Evolutionary conservation across 2,329 filamentous ascomycete genomes (phyloP), one percentile per base, ranked within the genome.

Genomic region (Periconia sp.): DNA sequence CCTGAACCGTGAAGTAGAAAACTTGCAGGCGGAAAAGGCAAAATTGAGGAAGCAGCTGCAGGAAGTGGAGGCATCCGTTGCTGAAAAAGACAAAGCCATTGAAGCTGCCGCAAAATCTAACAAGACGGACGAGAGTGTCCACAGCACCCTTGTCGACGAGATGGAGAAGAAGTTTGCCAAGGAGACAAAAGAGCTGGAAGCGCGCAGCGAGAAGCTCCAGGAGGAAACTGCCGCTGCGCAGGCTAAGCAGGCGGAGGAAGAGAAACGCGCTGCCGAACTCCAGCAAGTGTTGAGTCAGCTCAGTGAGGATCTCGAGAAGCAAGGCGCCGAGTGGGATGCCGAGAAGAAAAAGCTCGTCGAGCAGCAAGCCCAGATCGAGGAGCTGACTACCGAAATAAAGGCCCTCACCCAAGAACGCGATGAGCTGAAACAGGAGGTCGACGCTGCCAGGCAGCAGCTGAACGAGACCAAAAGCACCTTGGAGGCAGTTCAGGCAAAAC

Each of bases 311-410:
- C 65, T 74, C 11, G 69, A 73, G 47, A 59, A 65, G 27, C 70
- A 72, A 45, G 69, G 68, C 41, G 59, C 55, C 8, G 59, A 74
- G 49, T 74, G 70, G 70, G 68, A 71, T 44, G 63, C 63, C 15
- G 70, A 74, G 33, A 73, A 70, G 64, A 65, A 68, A 59, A 68
- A 65, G 54, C 62, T 71, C n/a, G 59, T 58, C 0, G 68, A 72
- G 41, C 71, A 72, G 50, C 59, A 68, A 17, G 45, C 55, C 0
- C 58, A 66, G 40, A 69, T 73, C 31, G 64, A 66, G 13, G 52
- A 53, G 2, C 59, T 74, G 37, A 65, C 55, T 14, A 55, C 55
- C 1, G 60, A 71, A 43, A 47, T 71, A 1, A 56, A 59, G 8
- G 51, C 52, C 3, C 43, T 70, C 40, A 67, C 57, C 23, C 52